A percentile compares a stretch with the other conserved stretches of the same genome.
Conservation (phyloP, 2,329 filamentous ascomycete species). For the Whalleya microplaca region DNA sequence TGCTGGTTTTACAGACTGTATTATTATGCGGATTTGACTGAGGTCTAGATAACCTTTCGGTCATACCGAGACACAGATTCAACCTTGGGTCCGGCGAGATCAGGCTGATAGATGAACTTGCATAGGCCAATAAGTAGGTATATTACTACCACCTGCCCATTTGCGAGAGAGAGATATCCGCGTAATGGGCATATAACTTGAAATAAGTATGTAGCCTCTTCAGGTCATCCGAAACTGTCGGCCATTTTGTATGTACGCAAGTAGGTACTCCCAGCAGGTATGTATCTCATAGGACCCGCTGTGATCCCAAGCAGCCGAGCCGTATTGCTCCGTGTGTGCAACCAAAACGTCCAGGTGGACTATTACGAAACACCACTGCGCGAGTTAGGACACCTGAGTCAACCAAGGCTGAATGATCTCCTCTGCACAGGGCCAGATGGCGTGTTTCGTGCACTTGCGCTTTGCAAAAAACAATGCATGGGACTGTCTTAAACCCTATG, state of each 20-base stretch:
- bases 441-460: slow-evolving; percentile 5
- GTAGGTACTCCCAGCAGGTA: not conserved
- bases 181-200: not conserved
- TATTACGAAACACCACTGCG: slow-evolving; percentile 24
- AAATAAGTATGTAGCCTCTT: slow-evolving; percentile 14
- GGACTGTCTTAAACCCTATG: not conserved
- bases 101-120: slow-evolving; percentile 23
- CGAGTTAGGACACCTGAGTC: slow-evolving; percentile 23
- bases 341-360: slow-evolving; percentile 6
- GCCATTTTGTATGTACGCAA: not conserved
- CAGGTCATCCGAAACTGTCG: not conserved
- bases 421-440: slow-evolving; percentile 10
- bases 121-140: slow-evolving; percentile 15
- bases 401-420: slow-evolving; percentile 18
- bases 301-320: not conserved
- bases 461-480: not conserved
- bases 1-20: not conserved
- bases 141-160: slow-evolving; percentile 1
- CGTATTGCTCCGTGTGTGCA: not conserved
- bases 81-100: slow-evolving; percentile 20
- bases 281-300: not conserved
- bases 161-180: not conserved
- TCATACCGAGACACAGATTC: slow-evolving; percentile 4
- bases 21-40: slow-evolving; percentile 1
- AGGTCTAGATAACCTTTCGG: not conserved